phyloP scores from a whole-genome alignment of 805 yeast species.

The Candida ortonii region DNA sequence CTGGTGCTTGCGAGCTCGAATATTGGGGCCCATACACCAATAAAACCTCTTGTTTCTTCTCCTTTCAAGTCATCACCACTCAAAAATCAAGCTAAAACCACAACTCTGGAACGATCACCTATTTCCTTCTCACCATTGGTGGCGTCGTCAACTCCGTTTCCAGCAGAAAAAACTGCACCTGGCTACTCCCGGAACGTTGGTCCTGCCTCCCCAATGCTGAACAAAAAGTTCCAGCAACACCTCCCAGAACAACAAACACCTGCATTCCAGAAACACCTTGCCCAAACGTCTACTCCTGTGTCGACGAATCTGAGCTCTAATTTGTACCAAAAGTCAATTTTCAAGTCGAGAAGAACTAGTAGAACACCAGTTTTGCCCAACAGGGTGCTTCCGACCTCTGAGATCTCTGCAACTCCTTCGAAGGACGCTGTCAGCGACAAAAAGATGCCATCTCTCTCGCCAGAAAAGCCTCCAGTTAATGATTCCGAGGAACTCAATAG shows the following conservation, averaged over 20 bases:
- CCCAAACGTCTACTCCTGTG: conserved; percentile 6
- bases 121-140: no score
- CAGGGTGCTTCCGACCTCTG: conserved; percentile 7
- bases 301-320: conserved; percentile 7
- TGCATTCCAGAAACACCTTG: conserved; percentile 1
- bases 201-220: conserved; percentile 16
- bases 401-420: conserved; percentile 36
- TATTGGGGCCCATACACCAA: conserved; percentile 27
- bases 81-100: conserved; percentile 3
- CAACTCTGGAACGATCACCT: conserved; percentile 3
- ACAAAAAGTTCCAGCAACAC: conserved; percentile 17
- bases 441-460: conserved; percentile 1
- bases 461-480: conserved; percentile 1
- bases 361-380: conserved; percentile 11
- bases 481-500: conserved; percentile 22
- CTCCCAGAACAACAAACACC: conserved; percentile 9
- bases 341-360: conserved; percentile 18
- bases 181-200: conserved; percentile 6
- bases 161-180: conserved; percentile 1
- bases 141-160: conserved; percentile 17
- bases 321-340: conserved; percentile 24
- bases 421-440: conserved; percentile 30
- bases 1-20: conserved; percentile 11
- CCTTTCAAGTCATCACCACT: conserved; percentile 25
- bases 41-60: conserved; percentile 32